Conservation (phyloP, 306 rosid genomes). For the Lathyrus aphaca region DNA sequence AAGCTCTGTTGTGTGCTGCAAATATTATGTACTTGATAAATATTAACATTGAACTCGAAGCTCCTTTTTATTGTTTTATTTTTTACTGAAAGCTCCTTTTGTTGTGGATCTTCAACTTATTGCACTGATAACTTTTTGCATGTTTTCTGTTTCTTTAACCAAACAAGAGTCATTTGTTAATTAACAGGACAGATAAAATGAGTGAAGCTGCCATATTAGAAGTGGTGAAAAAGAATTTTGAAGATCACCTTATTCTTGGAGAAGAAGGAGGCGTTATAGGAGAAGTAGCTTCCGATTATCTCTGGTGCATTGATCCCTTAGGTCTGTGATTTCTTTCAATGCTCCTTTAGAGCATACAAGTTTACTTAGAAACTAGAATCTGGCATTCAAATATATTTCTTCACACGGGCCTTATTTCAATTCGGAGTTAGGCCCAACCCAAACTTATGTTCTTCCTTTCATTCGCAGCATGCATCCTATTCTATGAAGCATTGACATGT, state of each 20-base stretch:
- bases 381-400: conserved; percentile 17
- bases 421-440: background rate
- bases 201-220: conserved; percentile 88
- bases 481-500: background rate
- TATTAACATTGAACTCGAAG: background rate
- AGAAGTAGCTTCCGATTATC: conserved; percentile 85
- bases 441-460: conserved; percentile 19
- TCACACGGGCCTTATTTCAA: background rate
- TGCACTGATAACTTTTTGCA: background rate
- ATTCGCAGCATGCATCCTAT: background rate
- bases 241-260: conserved; percentile 89
- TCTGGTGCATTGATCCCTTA: conserved; percentile 98
- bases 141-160: conserved; percentile 2
- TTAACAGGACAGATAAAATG: conserved; percentile 89
- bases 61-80: background rate
- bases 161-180: conserved; percentile 33
- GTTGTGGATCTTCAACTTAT: background rate
- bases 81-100: background rate
- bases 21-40: conserved; percentile 22
- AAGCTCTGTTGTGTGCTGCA: conserved; percentile 13
- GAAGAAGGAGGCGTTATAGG: conserved; percentile 98
- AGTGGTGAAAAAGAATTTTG: conserved; percentile 69
- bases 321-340: conserved; percentile 55
- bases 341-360: conserved; percentile 13
- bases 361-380: conserved; percentile 15